phyloP scores from a whole-genome alignment of 2,329 filamentous ascomycete genomes.

The Fusarium coffeatum region DNA sequence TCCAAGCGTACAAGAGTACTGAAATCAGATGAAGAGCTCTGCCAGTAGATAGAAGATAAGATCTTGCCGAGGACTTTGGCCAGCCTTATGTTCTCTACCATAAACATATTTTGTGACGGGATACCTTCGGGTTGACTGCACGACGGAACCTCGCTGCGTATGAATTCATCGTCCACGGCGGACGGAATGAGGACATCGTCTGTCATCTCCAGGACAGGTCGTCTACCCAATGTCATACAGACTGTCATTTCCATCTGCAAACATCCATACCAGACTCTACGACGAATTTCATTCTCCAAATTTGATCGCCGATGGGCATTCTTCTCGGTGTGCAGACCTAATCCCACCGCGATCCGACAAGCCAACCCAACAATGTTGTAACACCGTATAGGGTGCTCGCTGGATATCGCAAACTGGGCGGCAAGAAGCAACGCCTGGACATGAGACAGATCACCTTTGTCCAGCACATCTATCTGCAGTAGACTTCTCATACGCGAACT shows the following conservation, averaged over 20 bases:
- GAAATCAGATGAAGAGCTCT: not conserved
- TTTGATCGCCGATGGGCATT: not conserved
- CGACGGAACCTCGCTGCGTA: rapidly evolving
- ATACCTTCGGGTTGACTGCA: not conserved
- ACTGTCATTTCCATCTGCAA: conserved; percentile 10
- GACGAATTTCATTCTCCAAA: conserved; percentile 9
- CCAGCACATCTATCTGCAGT: not conserved
- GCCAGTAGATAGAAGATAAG: not conserved
- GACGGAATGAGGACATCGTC: not conserved
- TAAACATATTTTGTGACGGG: not conserved
- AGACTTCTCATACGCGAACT: not conserved
- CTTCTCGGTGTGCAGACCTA: not conserved
- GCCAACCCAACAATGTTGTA: not conserved
- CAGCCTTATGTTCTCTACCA: not conserved
- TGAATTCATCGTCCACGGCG: not conserved
- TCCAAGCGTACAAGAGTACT: not conserved
- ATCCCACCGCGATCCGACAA: not conserved
- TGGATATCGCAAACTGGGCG: not conserved
- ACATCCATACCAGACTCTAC: conserved; percentile 11
- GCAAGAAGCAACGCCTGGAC: not conserved
- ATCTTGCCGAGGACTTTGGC: conserved; percentile 8
- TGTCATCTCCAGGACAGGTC: not conserved
- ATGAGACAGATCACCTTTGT: not conserved
- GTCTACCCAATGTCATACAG: conserved; percentile 8
- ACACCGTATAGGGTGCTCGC: not conserved